phyloP scores from a whole-genome alignment of 2,329 filamentous ascomycete species.

The Orbilia brochopaga region DNA sequence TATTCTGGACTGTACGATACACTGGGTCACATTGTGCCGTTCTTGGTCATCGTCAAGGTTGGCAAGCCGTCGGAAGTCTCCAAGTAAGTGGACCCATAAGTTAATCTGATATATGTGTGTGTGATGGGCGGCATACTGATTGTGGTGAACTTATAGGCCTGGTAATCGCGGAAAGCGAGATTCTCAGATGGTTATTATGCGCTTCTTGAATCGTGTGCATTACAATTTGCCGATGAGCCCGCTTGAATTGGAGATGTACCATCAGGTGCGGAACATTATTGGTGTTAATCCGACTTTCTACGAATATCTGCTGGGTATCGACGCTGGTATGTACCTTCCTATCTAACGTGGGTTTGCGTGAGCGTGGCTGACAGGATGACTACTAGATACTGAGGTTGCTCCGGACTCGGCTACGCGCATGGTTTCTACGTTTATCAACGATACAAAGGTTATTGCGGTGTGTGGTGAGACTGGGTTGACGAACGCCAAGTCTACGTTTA shows the following conservation, averaged over 20 bases:
- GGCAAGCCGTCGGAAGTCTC: conserved; percentile 80
- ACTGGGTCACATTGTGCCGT: conserved; percentile 96
- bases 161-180: conserved; percentile 99
- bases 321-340: conserved; percentile 65
- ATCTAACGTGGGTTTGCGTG: not conserved
- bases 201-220: conserved; percentile 98
- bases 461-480: conserved; percentile 94
- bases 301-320: conserved; percentile 94
- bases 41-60: conserved; percentile 94
- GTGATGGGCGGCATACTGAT: not conserved
- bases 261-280: conserved; percentile 98
- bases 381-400: conserved; percentile 83
- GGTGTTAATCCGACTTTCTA: conserved; percentile 98
- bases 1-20: conserved; percentile 98
- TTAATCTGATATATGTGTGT: no score
- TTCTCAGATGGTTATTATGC: conserved; percentile 97
- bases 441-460: conserved; percentile 89
- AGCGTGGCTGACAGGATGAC: not conserved
- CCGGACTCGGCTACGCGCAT: conserved; percentile 89
- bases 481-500: conserved; percentile 89
- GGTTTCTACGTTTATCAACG: conserved; percentile 86
- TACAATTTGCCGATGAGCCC: conserved; percentile 97
- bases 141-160: conserved; percentile 61
- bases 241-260: conserved; percentile 95
- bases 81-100: conserved; percentile 51